Evolutionary conservation across 768 basidiomycete genomes (phyloP).

Genomic region (Termitomyces sp.): DNA sequence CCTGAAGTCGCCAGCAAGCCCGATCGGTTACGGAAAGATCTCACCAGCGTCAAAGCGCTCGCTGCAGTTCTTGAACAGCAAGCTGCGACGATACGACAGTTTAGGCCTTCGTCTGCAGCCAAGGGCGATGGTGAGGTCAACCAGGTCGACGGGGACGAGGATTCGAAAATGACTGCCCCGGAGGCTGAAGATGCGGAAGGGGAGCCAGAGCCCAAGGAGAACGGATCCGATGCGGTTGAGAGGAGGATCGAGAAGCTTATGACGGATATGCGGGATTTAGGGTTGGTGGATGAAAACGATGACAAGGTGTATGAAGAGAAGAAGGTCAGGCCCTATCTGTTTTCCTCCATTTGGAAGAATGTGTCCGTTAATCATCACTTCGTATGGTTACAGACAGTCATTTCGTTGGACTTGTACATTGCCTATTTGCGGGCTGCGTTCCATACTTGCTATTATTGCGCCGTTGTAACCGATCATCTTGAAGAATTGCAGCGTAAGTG

Average conservation of each 20-base stretch:
- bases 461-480: slow-evolving; percentile 84
- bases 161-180: slow-evolving; percentile 24
- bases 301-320: slow-evolving; percentile 65
- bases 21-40: slow-evolving; percentile 78
- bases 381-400: slow-evolving; percentile 49
- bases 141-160: slow-evolving; percentile 11
- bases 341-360: neutral
- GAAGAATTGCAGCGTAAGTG: slow-evolving; percentile 97
- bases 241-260: slow-evolving; percentile 75
- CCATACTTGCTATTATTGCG: slow-evolving; percentile 98
- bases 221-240: slow-evolving; percentile 79
- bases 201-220: slow-evolving; percentile 55
- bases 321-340: slow-evolving; percentile 48
- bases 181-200: slow-evolving; percentile 42
- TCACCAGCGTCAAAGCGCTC: slow-evolving; percentile 70
- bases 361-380: neutral
- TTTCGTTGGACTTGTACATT: slow-evolving; percentile 89
- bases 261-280: slow-evolving; percentile 66
- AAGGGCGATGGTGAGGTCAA: slow-evolving; percentile 26
- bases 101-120: slow-evolving; percentile 27
- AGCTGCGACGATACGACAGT: slow-evolving; percentile 46
- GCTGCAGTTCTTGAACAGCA: slow-evolving; percentile 76
- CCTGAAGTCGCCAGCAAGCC: slow-evolving; percentile 81
- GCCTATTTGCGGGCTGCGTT: slow-evolving; percentile 91
- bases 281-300: slow-evolving; percentile 53